Evolutionary conservation across 2,329 filamentous ascomycete genomes (phyloP), one percentile per base, ranked within the genome.

Genomic region (Fusarium sp.): DNA sequence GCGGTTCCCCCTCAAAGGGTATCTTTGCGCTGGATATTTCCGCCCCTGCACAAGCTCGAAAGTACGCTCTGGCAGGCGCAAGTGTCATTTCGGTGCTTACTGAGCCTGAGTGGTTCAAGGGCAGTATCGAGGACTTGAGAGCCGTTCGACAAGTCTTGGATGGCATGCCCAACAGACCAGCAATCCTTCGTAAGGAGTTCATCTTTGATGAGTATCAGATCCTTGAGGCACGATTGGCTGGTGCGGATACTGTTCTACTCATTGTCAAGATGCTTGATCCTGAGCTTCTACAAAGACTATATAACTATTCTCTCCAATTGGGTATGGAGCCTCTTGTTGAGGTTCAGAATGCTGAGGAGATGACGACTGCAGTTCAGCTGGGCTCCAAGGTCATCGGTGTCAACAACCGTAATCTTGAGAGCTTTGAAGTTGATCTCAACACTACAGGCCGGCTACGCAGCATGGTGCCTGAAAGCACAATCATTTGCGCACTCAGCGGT

Each of bases 161-260:
- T 76, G 92, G 93, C 18, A 95, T 99, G 91, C 92, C 94, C 4
- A 97, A 98, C 80, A 89, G 96, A 58, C 97, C 96, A 6, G 97
- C 95, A 5, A 89, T 99, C 18, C 85, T 99, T 35, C 91, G 97
- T 30, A 99, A 99, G 80, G 96, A 99, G 77, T 99, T 99, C 78
- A 91, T 99, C 44, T 99, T 98, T 78, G 95, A 98, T 50, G 95
- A 98, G 81, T 99, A 99, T 80, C 96, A 99, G 82, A 98, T 99
- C 60, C 87, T 99, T 12, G 96, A 99, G 83, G 96, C 95, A 33
- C 89, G 97, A 53, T 85, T 99, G 62, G 95, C 95, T 18, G 96
- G 96, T 73, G 96, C 96, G 13, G 95, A 99, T 82, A 98, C 95
- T 0, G 92, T 99, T 24, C 86, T 99, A 31, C 88, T 99, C 26